Percentiles rank a stretch among this genome's conserved stretches.
Evolutionary conservation across 2,329 filamentous ascomycete species (phyloP).

Genomic region (Polytolypa hystricis): DNA sequence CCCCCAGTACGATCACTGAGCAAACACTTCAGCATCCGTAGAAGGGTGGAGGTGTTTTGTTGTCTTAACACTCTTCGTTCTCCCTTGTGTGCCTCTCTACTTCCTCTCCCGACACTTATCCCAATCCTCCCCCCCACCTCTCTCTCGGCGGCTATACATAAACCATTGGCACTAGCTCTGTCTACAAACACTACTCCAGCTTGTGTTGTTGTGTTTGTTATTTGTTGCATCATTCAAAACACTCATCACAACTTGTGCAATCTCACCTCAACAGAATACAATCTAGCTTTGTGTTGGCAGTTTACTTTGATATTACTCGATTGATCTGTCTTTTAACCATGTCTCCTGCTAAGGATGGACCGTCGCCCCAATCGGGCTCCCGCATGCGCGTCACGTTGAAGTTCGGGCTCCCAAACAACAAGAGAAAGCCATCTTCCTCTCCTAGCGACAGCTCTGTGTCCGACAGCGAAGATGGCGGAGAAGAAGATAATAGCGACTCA

Average conservation of each 20-base stretch:
- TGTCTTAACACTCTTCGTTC: constrained; percentile 3
- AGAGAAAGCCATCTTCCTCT: constrained; percentile 25
- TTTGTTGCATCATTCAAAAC: neutral
- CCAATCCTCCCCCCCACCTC: too few relatives aligned
- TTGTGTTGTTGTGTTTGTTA: too few relatives aligned
- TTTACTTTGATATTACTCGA: too few relatives aligned
- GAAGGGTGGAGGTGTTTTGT: constrained; percentile 27
- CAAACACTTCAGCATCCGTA: constrained; percentile 28
- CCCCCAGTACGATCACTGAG: constrained; percentile 28
- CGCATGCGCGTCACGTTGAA: too few relatives aligned
- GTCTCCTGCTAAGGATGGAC: neutral
- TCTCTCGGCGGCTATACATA: too few relatives aligned
- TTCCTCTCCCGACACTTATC: too few relatives aligned
- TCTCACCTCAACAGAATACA: too few relatives aligned
- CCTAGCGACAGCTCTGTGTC: constrained; percentile 24
- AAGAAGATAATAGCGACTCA: constrained; percentile 22
- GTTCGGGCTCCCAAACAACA: constrained; percentile 18
- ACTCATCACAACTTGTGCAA: neutral
- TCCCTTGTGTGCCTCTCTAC: too few relatives aligned
- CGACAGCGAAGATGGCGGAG: constrained; percentile 23
- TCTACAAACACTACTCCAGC: too few relatives aligned
- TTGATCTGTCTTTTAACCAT: neutral
- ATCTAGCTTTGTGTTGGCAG: too few relatives aligned
- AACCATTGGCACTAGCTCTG: too few relatives aligned
- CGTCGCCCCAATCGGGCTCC: neutral